Percentiles rank a stretch among this genome's conserved stretches.
These are phyloP conservation scores for Aspergillus tamarii DNA, from an alignment of 2,329 filamentous ascomycete genomes.

Conservation along the genomic window DNA sequence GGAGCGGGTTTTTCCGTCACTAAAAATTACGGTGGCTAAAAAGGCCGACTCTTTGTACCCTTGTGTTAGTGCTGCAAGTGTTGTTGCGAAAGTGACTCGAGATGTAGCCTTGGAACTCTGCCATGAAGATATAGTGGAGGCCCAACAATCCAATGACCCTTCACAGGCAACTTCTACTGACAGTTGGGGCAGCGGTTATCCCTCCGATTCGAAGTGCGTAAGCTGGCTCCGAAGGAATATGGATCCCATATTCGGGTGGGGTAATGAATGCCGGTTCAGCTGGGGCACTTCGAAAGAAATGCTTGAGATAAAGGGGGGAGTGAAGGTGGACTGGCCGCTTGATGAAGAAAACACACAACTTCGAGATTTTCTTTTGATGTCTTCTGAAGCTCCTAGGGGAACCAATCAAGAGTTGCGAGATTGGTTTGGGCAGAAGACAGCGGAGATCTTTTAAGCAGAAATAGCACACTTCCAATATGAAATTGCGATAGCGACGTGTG, in stretches of 20 bases:
- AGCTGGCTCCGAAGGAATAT: constrained; percentile 83
- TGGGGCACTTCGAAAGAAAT: constrained; percentile 96
- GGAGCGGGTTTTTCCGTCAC: constrained; percentile 78
- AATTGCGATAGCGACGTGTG: constrained; percentile 20
- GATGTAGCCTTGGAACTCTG: constrained; percentile 85
- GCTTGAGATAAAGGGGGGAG: constrained; percentile 73
- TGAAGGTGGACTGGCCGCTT: constrained; percentile 81
- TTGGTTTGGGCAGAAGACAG: constrained; percentile 77
- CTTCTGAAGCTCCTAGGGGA: constrained; percentile 43
- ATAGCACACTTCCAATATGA: neutral
- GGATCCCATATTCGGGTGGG: constrained; percentile 95
- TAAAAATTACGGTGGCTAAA: constrained; percentile 76
- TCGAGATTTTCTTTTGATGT: constrained; percentile 72
- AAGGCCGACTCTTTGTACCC: constrained; percentile 94
- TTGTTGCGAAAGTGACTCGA: constrained; percentile 93
- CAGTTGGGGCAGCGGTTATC: constrained; percentile 91
- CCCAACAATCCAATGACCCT: constrained; percentile 30
- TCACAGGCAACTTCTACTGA: constrained; percentile 39
- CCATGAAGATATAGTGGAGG: constrained; percentile 59
- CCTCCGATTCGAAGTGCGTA: constrained; percentile 79
- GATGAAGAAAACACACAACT: constrained; percentile 72
- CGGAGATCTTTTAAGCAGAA: constrained; percentile 67
- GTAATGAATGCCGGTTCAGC: constrained; percentile 87
- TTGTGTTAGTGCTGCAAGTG: constrained; percentile 88
- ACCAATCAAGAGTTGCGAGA: constrained; percentile 67